phyloP scores from a whole-genome alignment of 2,329 filamentous ascomycete species.

The Colletotrichum tropicicola region DNA sequence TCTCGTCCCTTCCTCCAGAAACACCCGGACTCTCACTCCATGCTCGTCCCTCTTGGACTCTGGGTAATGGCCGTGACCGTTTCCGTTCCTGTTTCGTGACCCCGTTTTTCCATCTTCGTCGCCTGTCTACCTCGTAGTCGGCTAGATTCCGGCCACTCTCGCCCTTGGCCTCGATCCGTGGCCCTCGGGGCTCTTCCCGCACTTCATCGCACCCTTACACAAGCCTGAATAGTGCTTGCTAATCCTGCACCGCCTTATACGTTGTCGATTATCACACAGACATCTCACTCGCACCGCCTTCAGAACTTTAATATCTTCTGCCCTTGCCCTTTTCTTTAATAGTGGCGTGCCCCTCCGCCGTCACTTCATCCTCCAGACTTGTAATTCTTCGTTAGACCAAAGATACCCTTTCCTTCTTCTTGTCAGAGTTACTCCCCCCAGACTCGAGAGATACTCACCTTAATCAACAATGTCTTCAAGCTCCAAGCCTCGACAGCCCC shows the following conservation, averaged over 20 bases:
- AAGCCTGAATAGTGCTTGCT: conserved; percentile 19
- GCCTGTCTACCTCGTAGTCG: conserved; percentile 23
- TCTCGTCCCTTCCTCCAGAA: conserved; percentile 28
- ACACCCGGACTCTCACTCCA: conserved; percentile 29
- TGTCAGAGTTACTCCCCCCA: background rate
- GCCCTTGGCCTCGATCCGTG: conserved; percentile 15
- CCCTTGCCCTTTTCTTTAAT: conserved; percentile 24
- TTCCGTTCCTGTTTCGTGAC: conserved; percentile 31
- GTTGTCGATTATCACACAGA: conserved; percentile 25
- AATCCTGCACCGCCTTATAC: conserved; percentile 22
- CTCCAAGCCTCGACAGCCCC: conserved; percentile 48
- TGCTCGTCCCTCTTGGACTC: conserved; percentile 30
- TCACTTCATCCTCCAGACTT: conserved; percentile 10
- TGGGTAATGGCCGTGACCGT: conserved; percentile 32
- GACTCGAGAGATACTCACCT: conserved; percentile 6
- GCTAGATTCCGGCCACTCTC: conserved; percentile 25
- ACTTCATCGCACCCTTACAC: conserved; percentile 18
- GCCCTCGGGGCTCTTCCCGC: conserved; percentile 24
- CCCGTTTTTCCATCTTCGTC: conserved; percentile 16
- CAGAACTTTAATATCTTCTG: conserved; percentile 26
- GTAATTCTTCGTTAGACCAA: conserved; percentile 23
- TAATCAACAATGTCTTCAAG: conserved; percentile 29
- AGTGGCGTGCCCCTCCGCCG: conserved; percentile 23
- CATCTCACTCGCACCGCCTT: conserved; percentile 25
- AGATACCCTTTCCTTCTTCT: conserved; percentile 12